Base-by-base conservation (phyloP, 179 eudicot species). In the Vitellaria paradoxa region DNA sequence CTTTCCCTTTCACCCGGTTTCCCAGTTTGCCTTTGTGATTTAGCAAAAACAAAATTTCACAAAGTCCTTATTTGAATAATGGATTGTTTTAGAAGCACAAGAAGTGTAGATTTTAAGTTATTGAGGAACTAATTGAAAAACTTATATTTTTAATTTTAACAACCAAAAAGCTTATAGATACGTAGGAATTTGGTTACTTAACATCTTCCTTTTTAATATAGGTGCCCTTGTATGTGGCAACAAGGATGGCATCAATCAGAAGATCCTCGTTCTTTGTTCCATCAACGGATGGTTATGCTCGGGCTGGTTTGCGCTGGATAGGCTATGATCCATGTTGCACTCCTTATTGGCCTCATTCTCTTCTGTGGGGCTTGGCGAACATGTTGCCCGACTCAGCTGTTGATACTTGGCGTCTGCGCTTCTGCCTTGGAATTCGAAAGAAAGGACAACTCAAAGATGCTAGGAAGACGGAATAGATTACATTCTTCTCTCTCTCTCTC, bases 341-440 rank as follows among this genome's bases (percentile, higher is more conserved):
- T 1, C 98, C 98, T 21, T 89, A 94, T 84, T 95, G 99, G 99
- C 97, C 97, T 10, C 99, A 95, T 81, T 85, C 97, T 40, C 73
- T 93, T 50, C 60, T 93, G 8, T 93, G 99, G 99, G 92, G 84
- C 66, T 59, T 95, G 64, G 82, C 82, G 4, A 70, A 79, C 26
- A 86, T 80, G 21, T 46, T 93, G 81, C 99, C 99, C 0, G 99
- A 93, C 71, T 84, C 83, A 46, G 40, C 79, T 11, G 72, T 93
- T 4, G 97, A 95, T 70, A 85, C 89, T 9, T 91, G 97, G 95
- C 92, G 94, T 23, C 84, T 91, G 40, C 77, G 83, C 37, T 93
- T 89, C 85, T 86, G 88, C 83, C 90, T 93, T 21, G 84, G 60
- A 18, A 90, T 95, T 85, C 85, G 97, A 46, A 95, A 91, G 85